Evolutionary conservation across 2,329 filamentous ascomycete species (phyloP).

Genomic region (Cercospora nicotianae): DNA sequence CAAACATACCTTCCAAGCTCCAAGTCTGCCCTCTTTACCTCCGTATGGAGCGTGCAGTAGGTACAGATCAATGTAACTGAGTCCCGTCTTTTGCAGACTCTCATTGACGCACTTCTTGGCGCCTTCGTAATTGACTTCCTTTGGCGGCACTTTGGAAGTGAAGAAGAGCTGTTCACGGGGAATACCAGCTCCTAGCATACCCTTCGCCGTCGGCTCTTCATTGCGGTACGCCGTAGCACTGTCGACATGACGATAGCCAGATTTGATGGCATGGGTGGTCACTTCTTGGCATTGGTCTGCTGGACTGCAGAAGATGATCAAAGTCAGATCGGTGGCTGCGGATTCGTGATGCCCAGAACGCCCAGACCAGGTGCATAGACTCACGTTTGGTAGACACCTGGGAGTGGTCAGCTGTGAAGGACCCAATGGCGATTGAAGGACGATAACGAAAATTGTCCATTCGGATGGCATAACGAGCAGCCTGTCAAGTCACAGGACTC

Average conservation of each 20-base stretch:
- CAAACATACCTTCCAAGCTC: slow-evolving; percentile 46
- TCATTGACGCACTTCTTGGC: slow-evolving; percentile 64
- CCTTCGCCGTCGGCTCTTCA: slow-evolving; percentile 55
- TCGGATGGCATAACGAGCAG: no score
- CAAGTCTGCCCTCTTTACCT: slow-evolving; percentile 50
- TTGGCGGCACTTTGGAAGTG: slow-evolving; percentile 60
- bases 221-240: slow-evolving; percentile 60
- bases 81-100: slow-evolving; percentile 61
- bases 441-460: no score
- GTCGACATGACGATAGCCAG: slow-evolving; percentile 62
- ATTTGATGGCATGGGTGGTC: slow-evolving; percentile 56
- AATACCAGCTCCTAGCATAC: slow-evolving; percentile 54
- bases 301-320: slow-evolving; percentile 37
- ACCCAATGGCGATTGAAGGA: neutral
- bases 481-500: no score
- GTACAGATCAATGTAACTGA: slow-evolving; percentile 48
- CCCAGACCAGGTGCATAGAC: neutral
- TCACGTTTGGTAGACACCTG: slow-evolving; percentile 41
- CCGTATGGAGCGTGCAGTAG: slow-evolving; percentile 57
- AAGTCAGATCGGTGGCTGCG: neutral
- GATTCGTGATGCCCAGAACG: neutral
- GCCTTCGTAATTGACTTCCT: slow-evolving; percentile 60
- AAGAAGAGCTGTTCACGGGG: slow-evolving; percentile 61
- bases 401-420: neutral
- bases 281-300: slow-evolving; percentile 59